Conservation (phyloP, 495 filamentous ascomycete genomes). For the Neurospora sp. region DNA sequence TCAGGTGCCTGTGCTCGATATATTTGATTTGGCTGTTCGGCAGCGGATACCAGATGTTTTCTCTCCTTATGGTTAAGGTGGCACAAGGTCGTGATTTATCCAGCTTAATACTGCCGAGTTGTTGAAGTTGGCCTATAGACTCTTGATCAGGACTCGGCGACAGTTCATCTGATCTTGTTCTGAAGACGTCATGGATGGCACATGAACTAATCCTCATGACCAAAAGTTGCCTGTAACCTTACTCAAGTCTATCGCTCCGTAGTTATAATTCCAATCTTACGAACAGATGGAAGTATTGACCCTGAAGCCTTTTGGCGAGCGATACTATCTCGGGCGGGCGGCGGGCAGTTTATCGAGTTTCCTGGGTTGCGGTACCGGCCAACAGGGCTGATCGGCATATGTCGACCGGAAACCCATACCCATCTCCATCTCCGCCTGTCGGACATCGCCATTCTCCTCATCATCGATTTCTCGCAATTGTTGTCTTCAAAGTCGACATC, state of each 20-base stretch:
- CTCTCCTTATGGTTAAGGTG: not conserved
- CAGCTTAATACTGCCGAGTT: not conserved
- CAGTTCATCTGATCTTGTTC: not conserved
- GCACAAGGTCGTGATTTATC: not conserved
- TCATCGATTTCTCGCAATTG: not conserved
- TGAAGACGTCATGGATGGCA: not conserved
- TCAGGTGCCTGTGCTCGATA: too few species aligned
- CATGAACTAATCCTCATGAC: not conserved
- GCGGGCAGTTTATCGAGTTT: not conserved
- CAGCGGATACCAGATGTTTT: not conserved
- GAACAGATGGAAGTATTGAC: not conserved
- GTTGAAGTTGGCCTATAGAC: not conserved
- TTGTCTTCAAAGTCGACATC: not conserved
- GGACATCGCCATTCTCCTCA: not conserved
- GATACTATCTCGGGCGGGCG: not conserved
- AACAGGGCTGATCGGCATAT: not conserved
- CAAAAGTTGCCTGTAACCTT: too few species aligned
- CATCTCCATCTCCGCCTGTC: not conserved
- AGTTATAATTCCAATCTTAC: not conserved
- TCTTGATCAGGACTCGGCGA: not conserved
- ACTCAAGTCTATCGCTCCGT: not conserved
- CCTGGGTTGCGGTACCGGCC: not conserved
- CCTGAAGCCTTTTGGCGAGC: not conserved
- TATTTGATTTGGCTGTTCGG: too few species aligned
- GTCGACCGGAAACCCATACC: not conserved